These are phyloP conservation scores for Ceratocystis albifundus DNA, from an alignment of 2,329 filamentous ascomycete genomes.

Conservation along the genomic window DNA sequence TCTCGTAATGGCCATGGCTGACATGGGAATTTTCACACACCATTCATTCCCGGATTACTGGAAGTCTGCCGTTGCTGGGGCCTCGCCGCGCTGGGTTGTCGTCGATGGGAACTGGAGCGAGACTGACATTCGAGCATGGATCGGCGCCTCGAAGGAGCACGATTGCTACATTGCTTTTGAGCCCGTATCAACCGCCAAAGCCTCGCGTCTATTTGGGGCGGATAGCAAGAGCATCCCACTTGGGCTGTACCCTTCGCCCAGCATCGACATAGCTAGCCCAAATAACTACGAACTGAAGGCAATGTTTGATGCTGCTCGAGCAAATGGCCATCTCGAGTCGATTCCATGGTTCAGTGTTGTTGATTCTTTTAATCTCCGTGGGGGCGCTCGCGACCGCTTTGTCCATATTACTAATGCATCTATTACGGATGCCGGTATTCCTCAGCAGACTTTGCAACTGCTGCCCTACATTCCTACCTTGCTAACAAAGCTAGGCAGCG, in stretches of 20 bases:
- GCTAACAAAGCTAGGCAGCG: conserved; percentile 66
- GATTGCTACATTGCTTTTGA: conserved; percentile 63
- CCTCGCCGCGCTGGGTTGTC: conserved; percentile 63
- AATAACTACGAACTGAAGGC: conserved; percentile 71
- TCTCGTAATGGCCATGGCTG: conserved; percentile 85
- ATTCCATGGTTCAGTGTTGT: conserved; percentile 68
- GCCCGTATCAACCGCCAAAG: conserved; percentile 76
- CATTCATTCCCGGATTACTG: conserved; percentile 45
- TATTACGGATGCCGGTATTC: conserved; percentile 69
- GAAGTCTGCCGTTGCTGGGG: conserved; percentile 45
- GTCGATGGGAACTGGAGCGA: conserved; percentile 80
- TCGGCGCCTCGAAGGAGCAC: conserved; percentile 47
- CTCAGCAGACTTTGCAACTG: conserved; percentile 71
- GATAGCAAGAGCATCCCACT: conserved; percentile 32
- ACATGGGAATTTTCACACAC: conserved; percentile 73
- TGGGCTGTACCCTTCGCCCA: conserved; percentile 46
- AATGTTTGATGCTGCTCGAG: conserved; percentile 62
- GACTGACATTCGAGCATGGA: conserved; percentile 54
- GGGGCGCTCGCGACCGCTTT: conserved; percentile 60
- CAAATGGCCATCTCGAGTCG: conserved; percentile 55
- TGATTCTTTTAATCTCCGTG: conserved; percentile 63
- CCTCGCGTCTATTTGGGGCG: conserved; percentile 52
- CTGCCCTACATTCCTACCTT: conserved; percentile 80
- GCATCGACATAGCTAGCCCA: conserved; percentile 66
- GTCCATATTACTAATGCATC: conserved; percentile 52